Conservation (phyloP, 2,329 filamentous ascomycete species). For the Venturia pyrina region DNA sequence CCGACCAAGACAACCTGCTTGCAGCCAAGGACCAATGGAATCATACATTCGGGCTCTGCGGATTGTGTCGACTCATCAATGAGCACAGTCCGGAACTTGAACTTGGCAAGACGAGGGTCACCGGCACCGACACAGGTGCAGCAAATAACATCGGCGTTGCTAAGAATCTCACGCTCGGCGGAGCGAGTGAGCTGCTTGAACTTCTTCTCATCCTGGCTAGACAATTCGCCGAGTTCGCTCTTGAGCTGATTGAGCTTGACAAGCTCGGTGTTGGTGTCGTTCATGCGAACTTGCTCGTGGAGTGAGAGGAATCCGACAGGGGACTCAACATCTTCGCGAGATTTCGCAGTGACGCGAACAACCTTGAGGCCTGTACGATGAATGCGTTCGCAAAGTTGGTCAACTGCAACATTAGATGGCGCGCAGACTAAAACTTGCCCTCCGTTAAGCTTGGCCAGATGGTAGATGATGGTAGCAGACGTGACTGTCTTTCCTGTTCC, state of each 20-base stretch:
- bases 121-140: constrained; percentile 97
- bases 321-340: constrained; percentile 96
- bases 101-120: constrained; percentile 87
- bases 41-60: constrained; percentile 97
- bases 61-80: constrained; percentile 99
- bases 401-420: constrained; percentile 95
- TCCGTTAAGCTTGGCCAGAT: constrained; percentile 88
- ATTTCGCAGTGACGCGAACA: constrained; percentile 96
- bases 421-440: constrained; percentile 94
- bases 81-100: constrained; percentile 95
- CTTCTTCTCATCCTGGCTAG: constrained; percentile 95
- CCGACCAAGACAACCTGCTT: constrained; percentile 98
- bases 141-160: constrained; percentile 94
- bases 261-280: constrained; percentile 89
- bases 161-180: constrained; percentile 89
- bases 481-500: constrained; percentile 98
- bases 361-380: constrained; percentile 92
- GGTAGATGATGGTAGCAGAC: constrained; percentile 96
- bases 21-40: constrained; percentile 89
- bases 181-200: constrained; percentile 91
- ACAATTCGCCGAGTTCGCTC: constrained; percentile 79
- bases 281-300: constrained; percentile 95
- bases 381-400: constrained; percentile 95
- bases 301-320: constrained; percentile 90
- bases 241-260: constrained; percentile 90